phyloP scores from a whole-genome alignment of 176 grass and related monocot species.

The Paspalum notatum region DNA sequence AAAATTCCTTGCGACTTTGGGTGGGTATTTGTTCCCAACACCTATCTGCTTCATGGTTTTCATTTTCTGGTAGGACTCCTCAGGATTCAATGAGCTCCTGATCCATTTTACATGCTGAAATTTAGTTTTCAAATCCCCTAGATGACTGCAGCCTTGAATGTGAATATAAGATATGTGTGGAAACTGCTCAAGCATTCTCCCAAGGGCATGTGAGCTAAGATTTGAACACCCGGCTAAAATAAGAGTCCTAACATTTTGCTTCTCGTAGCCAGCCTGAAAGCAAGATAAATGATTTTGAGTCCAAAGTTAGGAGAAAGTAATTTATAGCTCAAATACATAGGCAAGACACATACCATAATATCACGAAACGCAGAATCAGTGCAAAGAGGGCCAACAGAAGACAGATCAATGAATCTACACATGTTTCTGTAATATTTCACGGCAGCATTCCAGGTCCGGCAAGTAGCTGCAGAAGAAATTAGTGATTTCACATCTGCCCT shows the following conservation, averaged over 20 bases:
- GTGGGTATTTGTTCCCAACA: constrained; percentile 60
- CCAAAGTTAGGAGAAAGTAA: constrained; percentile 39
- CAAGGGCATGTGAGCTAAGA: constrained; percentile 69
- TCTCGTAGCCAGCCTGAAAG: constrained; percentile 84
- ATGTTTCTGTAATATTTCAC: constrained; percentile 71
- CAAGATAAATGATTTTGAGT: constrained; percentile 40
- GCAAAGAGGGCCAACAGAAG: constrained; percentile 73
- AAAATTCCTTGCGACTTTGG: constrained; percentile 58
- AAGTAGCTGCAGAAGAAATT: constrained; percentile 79
- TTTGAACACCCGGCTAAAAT: constrained; percentile 76
- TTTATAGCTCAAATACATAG: constrained; percentile 35
- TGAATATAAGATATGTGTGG: constrained; percentile 70
- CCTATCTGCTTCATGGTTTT: constrained; percentile 71
- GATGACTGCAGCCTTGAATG: constrained; percentile 85
- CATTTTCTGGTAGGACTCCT: constrained; percentile 70
- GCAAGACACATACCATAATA: constrained; percentile 74
- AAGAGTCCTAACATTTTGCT: constrained; percentile 75
- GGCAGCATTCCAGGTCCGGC: constrained; percentile 73
- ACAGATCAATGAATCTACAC: constrained; percentile 76
- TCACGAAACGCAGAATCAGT: constrained; percentile 63
- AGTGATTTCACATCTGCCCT: constrained; percentile 84
- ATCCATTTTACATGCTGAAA: constrained; percentile 90
- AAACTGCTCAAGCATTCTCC: constrained; percentile 65
- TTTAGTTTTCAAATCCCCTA: constrained; percentile 75
- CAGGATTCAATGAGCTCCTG: constrained; percentile 51